Evolutionary conservation across 257 asterid genomes (phyloP).

Genomic region (Leonotis leonurus): DNA sequence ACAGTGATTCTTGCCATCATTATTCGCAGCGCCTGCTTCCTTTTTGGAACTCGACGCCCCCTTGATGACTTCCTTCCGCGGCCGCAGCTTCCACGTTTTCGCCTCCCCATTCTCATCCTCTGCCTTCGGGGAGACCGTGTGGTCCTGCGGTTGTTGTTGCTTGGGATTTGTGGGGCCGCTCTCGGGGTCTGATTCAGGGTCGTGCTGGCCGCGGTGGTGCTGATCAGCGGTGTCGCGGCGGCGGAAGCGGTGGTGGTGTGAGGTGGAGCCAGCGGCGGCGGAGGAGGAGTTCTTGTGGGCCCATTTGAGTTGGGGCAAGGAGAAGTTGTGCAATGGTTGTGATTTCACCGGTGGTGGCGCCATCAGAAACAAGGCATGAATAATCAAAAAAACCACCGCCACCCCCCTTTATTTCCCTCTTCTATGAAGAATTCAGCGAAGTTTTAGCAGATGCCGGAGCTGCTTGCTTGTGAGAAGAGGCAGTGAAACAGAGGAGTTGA

Average conservation of each 20-base stretch:
- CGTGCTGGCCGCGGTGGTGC: conserved; percentile 19
- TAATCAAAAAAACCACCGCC: too few species aligned
- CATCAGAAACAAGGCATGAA: conserved; percentile 33
- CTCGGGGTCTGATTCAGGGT: conserved; percentile 21
- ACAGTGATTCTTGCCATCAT: conserved; percentile 11
- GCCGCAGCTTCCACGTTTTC: conserved; percentile 61
- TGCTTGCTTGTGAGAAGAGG: conserved; percentile 12
- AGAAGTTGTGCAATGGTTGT: conserved; percentile 77
- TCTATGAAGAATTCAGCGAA: not conserved
- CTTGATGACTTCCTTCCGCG: conserved; percentile 40
- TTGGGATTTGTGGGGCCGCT: conserved; percentile 16
- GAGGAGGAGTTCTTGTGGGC: conserved; percentile 50
- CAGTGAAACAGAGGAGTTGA: conserved; percentile 27
- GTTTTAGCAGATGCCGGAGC: not conserved
- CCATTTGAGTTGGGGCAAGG: conserved; percentile 64
- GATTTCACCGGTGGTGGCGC: conserved; percentile 71
- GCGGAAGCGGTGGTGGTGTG: conserved; percentile 43
- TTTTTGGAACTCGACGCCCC: conserved; percentile 19
- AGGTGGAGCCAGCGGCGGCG: conserved; percentile 9
- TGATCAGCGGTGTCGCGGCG: conserved; percentile 52
- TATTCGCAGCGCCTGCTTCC: conserved; percentile 17
- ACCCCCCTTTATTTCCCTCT: not conserved
- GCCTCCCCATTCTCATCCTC: conserved; percentile 40
- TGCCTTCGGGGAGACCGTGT: conserved; percentile 9
- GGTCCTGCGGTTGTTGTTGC: conserved; percentile 7